Percentiles rank a stretch among this genome's conserved stretches.
phyloP scores from a whole-genome alignment of 2,329 filamentous ascomycete species.

The Ambrosiella beaveri region DNA sequence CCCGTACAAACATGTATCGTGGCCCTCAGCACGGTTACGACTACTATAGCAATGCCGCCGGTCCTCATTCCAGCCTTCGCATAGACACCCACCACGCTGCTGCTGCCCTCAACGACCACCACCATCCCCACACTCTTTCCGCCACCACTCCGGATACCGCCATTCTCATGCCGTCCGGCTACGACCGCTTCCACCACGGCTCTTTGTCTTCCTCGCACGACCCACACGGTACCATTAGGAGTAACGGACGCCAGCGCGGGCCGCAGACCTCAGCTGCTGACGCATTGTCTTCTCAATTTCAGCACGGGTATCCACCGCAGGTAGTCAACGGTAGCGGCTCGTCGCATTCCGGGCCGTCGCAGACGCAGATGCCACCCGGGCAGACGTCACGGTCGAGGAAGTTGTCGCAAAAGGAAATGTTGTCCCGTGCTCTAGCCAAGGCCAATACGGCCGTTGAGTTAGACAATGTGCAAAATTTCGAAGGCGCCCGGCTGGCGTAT shows the following conservation, averaged over 20 bases:
- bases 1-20: conserved; percentile 8
- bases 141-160: conserved; percentile 12
- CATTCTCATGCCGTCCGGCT: conserved; percentile 12
- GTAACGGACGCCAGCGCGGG: not conserved
- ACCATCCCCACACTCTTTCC: not conserved
- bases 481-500: conserved; percentile 80
- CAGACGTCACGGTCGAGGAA: conserved; percentile 9
- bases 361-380: conserved; percentile 1
- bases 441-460: conserved; percentile 90
- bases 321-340: not conserved
- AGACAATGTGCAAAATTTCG: conserved; percentile 90
- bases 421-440: conserved; percentile 87
- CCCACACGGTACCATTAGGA: not conserved
- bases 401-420: conserved; percentile 79
- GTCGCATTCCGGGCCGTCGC: not conserved
- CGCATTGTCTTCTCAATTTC: not conserved
- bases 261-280: not conserved
- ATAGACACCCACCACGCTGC: conserved; percentile 10
- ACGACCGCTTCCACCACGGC: conserved; percentile 7
- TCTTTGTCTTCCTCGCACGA: not conserved
- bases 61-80: conserved; percentile 6
- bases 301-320: not conserved
- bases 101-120: conserved; percentile 5
- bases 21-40: conserved; percentile 9
- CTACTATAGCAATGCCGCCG: conserved; percentile 6